A percentile compares a stretch with the other conserved stretches of the same genome.
phyloP scores from a whole-genome alignment of 805 yeast species.

The Cyberlindnera mycetangii region DNA sequence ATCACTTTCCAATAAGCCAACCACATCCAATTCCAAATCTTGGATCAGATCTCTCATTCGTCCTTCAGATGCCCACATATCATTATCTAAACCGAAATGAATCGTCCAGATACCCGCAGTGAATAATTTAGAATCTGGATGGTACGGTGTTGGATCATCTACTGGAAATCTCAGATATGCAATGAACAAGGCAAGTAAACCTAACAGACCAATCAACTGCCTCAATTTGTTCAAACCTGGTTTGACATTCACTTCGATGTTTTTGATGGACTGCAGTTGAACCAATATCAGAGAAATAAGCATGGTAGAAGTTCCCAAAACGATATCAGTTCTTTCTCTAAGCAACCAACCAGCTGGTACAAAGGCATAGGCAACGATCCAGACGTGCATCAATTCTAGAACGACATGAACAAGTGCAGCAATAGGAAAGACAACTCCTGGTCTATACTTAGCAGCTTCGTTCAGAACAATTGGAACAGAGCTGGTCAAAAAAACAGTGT shows the following conservation, averaged over 20 bases:
- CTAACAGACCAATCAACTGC: slow-evolving; percentile 34
- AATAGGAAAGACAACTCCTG: slow-evolving; percentile 50
- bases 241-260: slow-evolving; percentile 6
- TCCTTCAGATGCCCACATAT: slow-evolving; percentile 95
- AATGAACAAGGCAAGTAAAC: slow-evolving; percentile 47
- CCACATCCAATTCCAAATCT: slow-evolving; percentile 87
- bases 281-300: slow-evolving; percentile 53
- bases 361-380: slow-evolving; percentile 98
- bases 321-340: slow-evolving; percentile 84
- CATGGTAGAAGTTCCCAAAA: slow-evolving; percentile 54
- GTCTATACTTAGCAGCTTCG: slow-evolving; percentile 50
- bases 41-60: slow-evolving; percentile 80
- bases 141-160: slow-evolving; percentile 62
- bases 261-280: slow-evolving; percentile 8
- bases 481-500: slow-evolving; percentile 61
- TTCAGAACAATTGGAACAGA: slow-evolving; percentile 62
- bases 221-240: slow-evolving; percentile 19
- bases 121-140: slow-evolving; percentile 64
- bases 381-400: slow-evolving; percentile 77
- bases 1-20: slow-evolving; percentile 89
- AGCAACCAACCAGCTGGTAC: slow-evolving; percentile 91
- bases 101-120: slow-evolving; percentile 99
- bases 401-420: slow-evolving; percentile 50
- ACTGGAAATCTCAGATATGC: slow-evolving; percentile 57
- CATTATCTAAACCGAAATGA: slow-evolving; percentile 95